Conservation (phyloP, 2,329 filamentous ascomycete genomes). For the Rutstroemia sp. region DNA sequence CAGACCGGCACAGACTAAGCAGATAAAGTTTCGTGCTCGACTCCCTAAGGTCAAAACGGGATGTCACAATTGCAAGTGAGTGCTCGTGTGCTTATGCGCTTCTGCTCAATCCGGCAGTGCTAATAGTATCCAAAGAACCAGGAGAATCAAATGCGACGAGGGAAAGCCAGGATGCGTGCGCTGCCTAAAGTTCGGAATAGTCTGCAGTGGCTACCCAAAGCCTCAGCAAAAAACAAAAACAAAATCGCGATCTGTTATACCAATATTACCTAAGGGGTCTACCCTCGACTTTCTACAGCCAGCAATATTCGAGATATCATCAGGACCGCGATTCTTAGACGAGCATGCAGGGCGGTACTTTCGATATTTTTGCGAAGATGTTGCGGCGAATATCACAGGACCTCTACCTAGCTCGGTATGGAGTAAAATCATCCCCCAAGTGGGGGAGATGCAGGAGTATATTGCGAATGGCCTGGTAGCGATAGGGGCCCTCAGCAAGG, state of each 20-base stretch:
- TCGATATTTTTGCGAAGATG: slow-evolving; percentile 15
- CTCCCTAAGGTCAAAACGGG: slow-evolving; percentile 10
- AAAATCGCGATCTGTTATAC: not conserved
- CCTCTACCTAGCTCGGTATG: slow-evolving; percentile 13
- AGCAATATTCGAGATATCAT: not conserved
- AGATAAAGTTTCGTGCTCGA: slow-evolving; percentile 3
- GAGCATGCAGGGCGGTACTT: slow-evolving; percentile 13
- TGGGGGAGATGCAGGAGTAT: slow-evolving; percentile 13
- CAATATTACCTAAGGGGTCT: slow-evolving; percentile 1
- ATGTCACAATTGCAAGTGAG: slow-evolving; percentile 13
- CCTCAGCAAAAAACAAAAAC: not conserved
- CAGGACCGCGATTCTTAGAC: slow-evolving; percentile 9
- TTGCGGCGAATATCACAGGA: slow-evolving; percentile 12
- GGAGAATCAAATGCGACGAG: slow-evolving; percentile 28
- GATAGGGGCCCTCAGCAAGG: slow-evolving; percentile 13
- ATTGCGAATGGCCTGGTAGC: slow-evolving; percentile 17
- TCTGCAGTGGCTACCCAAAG: slow-evolving; percentile 17
- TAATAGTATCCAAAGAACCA: slow-evolving; percentile 34
- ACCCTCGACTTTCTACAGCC: not conserved
- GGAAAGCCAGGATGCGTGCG: slow-evolving; percentile 13
- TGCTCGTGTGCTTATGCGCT: not conserved
- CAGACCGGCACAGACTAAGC: not conserved
- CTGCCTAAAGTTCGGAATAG: slow-evolving; percentile 14
- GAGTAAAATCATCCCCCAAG: slow-evolving; percentile 17
- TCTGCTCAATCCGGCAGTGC: not conserved